These are phyloP conservation scores for Dentipellis sp. DNA, from an alignment of 768 basidiomycete genomes.

Conservation along the genomic window DNA sequence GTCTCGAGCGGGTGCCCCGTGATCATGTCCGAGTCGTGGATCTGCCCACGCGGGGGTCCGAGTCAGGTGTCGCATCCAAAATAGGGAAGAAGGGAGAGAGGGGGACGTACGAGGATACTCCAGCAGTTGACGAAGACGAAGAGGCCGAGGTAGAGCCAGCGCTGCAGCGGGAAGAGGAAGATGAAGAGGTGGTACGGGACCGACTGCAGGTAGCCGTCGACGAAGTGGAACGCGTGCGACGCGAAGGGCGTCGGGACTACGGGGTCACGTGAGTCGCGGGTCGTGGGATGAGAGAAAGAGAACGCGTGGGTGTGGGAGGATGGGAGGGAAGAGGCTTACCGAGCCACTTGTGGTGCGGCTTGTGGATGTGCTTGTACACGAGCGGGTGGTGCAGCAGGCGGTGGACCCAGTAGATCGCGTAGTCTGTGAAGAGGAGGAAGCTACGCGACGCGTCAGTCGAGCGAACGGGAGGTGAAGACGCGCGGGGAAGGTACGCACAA, in stretches of 20 bases:
- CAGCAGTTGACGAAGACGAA: slow-evolving; percentile 93
- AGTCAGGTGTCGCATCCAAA: no score
- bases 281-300: neutral
- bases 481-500: slow-evolving; percentile 37
- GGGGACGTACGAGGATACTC: slow-evolving; percentile 72
- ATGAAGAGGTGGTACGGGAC: slow-evolving; percentile 92
- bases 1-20: slow-evolving; percentile 82
- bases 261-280: neutral
- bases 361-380: slow-evolving; percentile 88
- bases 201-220: slow-evolving; percentile 92
- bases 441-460: slow-evolving; percentile 25
- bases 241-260: slow-evolving; percentile 95
- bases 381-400: slow-evolving; percentile 77
- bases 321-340: slow-evolving; percentile 41
- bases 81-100: neutral
- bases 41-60: slow-evolving; percentile 35
- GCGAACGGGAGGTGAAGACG: neutral
- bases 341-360: slow-evolving; percentile 98
- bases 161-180: slow-evolving; percentile 86
- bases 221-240: slow-evolving; percentile 94
- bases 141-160: slow-evolving; percentile 69
- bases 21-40: slow-evolving; percentile 99
- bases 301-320: neutral
- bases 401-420: slow-evolving; percentile 95
- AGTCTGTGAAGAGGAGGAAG: slow-evolving; percentile 85